Base-by-base conservation (phyloP, 2,329 filamentous ascomycete species). In the Colletotrichum lentis region DNA sequence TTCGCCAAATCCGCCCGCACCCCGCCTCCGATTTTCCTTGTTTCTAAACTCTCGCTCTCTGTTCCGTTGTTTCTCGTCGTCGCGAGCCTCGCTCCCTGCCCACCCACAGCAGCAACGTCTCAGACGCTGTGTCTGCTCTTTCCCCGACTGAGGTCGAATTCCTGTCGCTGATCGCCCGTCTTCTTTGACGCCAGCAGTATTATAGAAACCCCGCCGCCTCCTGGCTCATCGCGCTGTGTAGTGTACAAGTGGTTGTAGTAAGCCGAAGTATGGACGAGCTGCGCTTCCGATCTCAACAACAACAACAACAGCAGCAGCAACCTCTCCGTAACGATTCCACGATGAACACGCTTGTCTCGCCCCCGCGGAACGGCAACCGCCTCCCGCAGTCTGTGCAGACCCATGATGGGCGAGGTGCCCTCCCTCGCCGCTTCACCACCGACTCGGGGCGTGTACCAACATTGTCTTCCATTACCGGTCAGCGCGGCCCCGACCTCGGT, bases 351-450 rank as follows among this genome's bases (percentile, higher is more conserved):
- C 88, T 93, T 79, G 89, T 90, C 75, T 90, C 91, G 75, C 90
- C 92, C 76, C 87, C 88, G 73, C 89, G 92, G 77, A 91, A 91
- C 79, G 86, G 87, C 76, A 84, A 83, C 76, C 88, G 89, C 76
- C 84, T 89, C 78, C 84, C 82, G 71, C 86, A 86, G 72, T 84
- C 86, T 64, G 78, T 83, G 70, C 70, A 67, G 67, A 27, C 86
- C 71, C 86, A 88, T 78, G 93, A 97, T 76, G 86, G 87, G 72
- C 90, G 94, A 79, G 88, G 88, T 71, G 90, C 89, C 74, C 85
- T 98, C 77, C 93, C 94, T 80, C 90, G 95, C 76, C 91, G 95
- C 77, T 98, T 98, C 81, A 98, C 95, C 71, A 96, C 94, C 66
- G 96, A 97, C 81, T 90, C 92, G 81, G 86, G 93, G 80, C 86